Base-by-base conservation (phyloP, 1,284 basidiomycete genomes). In the Rhodofomes roseus region DNA sequence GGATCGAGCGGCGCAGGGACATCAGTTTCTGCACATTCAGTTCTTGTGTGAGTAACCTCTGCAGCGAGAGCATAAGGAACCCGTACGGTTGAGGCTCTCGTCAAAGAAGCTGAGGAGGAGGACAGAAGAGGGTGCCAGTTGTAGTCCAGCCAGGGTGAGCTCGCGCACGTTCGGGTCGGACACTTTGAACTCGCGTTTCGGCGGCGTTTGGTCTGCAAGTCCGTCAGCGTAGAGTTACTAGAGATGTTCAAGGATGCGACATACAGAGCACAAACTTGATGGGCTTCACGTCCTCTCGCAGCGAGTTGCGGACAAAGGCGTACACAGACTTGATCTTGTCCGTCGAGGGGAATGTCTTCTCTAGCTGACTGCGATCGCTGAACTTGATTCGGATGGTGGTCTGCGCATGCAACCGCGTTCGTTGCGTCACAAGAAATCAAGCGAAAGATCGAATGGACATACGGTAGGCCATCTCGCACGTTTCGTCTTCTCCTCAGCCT, bases 301-400 rank as follows among this genome's bases (percentile, higher is more conserved):
- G 74, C 23, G 83, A 82, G n/a, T 78, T 74, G 23, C 90, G 82
- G 48, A 95, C 90, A 65, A 96, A 94, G 3, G 86, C 87, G 70
- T 96, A 96, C 2, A 96, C 82, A 2, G 85, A 79, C 55, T 82
- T 81, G 59, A 96, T 93, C 68, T 89, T 92, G 69, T 87, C 84
- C 0, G 81, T 82, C 5, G 91, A 92, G 0, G 84, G 79, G 67
- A 96, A 95, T 0, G 76, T 73, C 64, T 84, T 86, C 75, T 96
- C 93, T n/a, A 96, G 79, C 69, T 90, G 86, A 4, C 87, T 92
- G 48, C 89, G 82, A 72, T 95, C 91, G 31, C 85, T 78, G 71
- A 96, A 96, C 63, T 83, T 83, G 63, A 96, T 75, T 22, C 94
- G 86, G 63, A 96, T 90, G 0, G 81, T 89, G 2, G 92, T 92